Evolutionary conservation across 805 yeast genomes (phyloP).

Genomic region (Saturnispora kantuleensis): DNA sequence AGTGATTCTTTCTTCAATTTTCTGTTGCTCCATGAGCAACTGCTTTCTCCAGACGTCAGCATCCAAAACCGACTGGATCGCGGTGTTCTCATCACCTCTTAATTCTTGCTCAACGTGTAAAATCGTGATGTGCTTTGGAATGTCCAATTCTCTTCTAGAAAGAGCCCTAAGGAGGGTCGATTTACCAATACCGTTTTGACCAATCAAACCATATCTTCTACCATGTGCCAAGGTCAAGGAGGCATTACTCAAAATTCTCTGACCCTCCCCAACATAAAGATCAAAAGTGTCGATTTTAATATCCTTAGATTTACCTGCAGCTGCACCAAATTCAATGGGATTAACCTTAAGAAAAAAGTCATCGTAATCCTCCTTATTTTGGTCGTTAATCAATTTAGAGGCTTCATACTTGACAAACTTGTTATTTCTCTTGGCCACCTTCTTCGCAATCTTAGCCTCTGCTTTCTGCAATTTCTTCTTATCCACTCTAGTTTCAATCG

Average conservation of each 20-base stretch:
- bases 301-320: constrained; percentile 96
- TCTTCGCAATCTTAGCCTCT: constrained; percentile 93
- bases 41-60: constrained; percentile 99
- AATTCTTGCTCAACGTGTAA: constrained; percentile 97
- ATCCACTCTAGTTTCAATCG: constrained; percentile 90
- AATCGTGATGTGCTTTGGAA: constrained; percentile 92
- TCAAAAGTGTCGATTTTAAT: constrained; percentile 90
- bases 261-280: constrained; percentile 91
- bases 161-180: constrained; percentile 87
- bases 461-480: constrained; percentile 95
- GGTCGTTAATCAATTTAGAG: constrained; percentile 70
- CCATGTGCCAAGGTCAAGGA: constrained; percentile 83
- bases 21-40: constrained; percentile 63
- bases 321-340: constrained; percentile 82
- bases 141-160: constrained; percentile 84
- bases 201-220: constrained; percentile 93
- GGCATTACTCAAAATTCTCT: constrained; percentile 83
- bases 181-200: constrained; percentile 99
- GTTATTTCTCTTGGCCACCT: constrained; percentile 81
- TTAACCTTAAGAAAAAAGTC: constrained; percentile 91
- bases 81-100: constrained; percentile 84
- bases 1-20: constrained; percentile 60
- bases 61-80: constrained; percentile 91
- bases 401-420: constrained; percentile 86
- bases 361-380: constrained; percentile 71